A percentile compares a stretch with the other conserved stretches of the same genome.
Conservation (phyloP, 2,329 filamentous ascomycete species). For the Cladosporium sp. region DNA sequence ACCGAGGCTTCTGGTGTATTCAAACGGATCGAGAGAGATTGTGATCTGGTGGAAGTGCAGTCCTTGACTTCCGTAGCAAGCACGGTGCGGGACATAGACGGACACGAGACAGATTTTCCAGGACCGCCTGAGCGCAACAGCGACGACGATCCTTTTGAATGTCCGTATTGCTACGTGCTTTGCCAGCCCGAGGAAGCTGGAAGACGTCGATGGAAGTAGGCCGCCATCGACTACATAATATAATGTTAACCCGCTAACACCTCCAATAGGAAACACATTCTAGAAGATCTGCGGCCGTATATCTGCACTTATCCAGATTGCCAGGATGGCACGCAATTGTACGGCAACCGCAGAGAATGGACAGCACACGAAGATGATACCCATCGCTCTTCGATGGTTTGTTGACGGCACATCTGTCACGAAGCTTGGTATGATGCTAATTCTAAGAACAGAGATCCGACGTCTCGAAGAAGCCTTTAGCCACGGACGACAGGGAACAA, state of each 20-base stretch:
- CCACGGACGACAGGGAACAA: neutral
- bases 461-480: neutral
- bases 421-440: neutral
- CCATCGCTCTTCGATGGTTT: neutral
- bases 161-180: constrained; percentile 1
- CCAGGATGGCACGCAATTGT: neutral
- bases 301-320: constrained; percentile 13
- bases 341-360: neutral
- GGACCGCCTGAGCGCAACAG: neutral
- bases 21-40: neutral
- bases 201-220: constrained; percentile 1
- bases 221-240: too few species aligned
- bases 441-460: too few species aligned
- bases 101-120: neutral
- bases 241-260: neutral
- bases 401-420: neutral
- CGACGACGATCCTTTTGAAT: neutral
- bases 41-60: neutral
- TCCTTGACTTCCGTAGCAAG: neutral
- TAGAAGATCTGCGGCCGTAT: constrained; percentile 13
- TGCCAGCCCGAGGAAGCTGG: neutral
- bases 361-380: neutral
- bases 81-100: neutral
- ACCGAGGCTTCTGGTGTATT: neutral
- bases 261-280: neutral